phyloP scores from a whole-genome alignment of 139 green algal genomes.

The Chlorella sp. region DNA sequence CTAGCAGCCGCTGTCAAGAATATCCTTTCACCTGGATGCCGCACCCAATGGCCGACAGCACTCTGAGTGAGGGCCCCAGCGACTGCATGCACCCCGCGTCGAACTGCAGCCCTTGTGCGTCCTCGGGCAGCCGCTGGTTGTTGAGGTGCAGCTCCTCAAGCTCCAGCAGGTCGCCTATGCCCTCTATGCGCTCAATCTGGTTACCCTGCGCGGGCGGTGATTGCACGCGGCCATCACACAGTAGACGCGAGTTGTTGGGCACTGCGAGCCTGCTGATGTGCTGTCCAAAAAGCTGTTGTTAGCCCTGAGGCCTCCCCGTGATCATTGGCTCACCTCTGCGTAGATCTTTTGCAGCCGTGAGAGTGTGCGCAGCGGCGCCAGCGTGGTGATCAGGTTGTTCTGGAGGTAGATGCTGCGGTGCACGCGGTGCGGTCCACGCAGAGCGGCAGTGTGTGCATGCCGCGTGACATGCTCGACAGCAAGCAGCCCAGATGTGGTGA shows the following conservation, averaged over 20 bases:
- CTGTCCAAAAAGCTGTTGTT: not conserved
- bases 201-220: not conserved
- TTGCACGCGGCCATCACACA: not conserved
- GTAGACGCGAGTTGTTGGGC: not conserved
- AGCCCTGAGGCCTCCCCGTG: not conserved
- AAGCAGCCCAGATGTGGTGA: too few species aligned
- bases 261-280: not conserved
- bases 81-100: not conserved
- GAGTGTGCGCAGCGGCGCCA: not conserved
- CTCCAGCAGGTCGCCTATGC: not conserved
- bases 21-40: not conserved
- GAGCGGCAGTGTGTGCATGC: too few species aligned
- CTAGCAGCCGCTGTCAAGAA: not conserved
- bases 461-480: too few species aligned
- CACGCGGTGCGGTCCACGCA: too few species aligned
- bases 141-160: not conserved
- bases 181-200: not conserved
- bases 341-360: not conserved
- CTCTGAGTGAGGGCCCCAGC: not conserved
- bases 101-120: not conserved
- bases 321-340: not conserved
- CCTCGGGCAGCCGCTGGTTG: not conserved
- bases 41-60: not conserved
- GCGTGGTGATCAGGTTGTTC: not conserved
- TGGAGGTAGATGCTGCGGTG: not conserved